A percentile compares a stretch with the other conserved stretches of the same genome.
Conservation (phyloP, 495 filamentous ascomycete genomes). For the Saxophila tyrrhenica region DNA sequence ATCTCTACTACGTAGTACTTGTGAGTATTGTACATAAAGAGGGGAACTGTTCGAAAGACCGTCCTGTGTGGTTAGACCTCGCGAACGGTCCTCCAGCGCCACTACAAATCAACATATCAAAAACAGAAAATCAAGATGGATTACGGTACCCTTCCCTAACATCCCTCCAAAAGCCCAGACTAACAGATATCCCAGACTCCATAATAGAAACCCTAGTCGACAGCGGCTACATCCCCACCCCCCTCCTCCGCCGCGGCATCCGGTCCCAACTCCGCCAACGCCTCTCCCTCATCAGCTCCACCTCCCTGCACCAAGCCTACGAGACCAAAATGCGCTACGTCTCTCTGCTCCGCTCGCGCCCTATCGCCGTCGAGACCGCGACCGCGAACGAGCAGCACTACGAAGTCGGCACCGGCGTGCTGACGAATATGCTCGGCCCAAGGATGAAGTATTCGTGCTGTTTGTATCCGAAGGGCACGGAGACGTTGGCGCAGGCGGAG, state of each 20-base stretch:
- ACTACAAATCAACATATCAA: no score
- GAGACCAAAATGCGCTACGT: conserved; percentile 48
- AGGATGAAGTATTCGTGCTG: conserved; percentile 55
- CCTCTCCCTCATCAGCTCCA: conserved; percentile 35
- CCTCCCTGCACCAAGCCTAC: conserved; percentile 36
- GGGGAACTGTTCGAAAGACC: no score
- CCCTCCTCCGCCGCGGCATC: conserved; percentile 39
- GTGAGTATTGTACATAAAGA: neutral
- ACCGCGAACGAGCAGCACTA: conserved; percentile 56
- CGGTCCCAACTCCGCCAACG: conserved; percentile 44
- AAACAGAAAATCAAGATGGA: no score
- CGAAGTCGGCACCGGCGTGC: conserved; percentile 50
- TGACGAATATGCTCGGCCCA: conserved; percentile 45
- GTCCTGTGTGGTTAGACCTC: no score
- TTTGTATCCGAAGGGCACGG: conserved; percentile 44
- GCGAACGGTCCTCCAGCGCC: no score
- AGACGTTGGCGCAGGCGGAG: conserved; percentile 51
- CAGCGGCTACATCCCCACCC: conserved; percentile 42
- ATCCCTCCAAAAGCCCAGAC: neutral
- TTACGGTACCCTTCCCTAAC: conserved; percentile 1
- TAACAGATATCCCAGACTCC: neutral
- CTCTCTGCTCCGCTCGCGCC: conserved; percentile 38
- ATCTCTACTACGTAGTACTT: no score
- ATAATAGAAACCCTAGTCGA: conserved; percentile 35
- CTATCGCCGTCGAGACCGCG: conserved; percentile 52